Evolutionary conservation across 2,329 filamentous ascomycete genomes (phyloP).

Genomic region (Gyromitra esculenta): DNA sequence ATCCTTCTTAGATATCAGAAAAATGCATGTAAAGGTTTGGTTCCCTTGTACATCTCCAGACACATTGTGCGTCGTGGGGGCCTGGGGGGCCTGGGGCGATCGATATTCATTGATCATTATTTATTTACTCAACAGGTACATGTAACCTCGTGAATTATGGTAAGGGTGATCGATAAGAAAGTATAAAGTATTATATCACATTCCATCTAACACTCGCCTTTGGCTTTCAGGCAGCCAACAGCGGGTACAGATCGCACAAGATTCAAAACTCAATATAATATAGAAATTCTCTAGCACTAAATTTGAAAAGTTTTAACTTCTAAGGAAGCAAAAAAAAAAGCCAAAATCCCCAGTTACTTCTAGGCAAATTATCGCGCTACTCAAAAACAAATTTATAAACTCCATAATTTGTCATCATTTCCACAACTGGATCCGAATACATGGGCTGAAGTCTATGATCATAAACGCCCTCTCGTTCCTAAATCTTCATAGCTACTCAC

Average conservation of each 20-base stretch:
- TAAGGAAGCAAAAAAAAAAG: neutral
- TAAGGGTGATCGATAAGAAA: neutral
- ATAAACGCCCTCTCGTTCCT: conserved; percentile 31
- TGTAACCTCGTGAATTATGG: too few species aligned
- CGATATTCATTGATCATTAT: too few species aligned
- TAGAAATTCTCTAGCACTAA: neutral
- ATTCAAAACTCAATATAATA: neutral
- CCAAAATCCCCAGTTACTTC: neutral
- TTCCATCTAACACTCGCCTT: too few species aligned
- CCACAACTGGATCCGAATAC: neutral
- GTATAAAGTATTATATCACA: too few species aligned
- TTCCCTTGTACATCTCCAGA: neutral
- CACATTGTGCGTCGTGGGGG: too few species aligned
- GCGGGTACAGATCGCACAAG: neutral
- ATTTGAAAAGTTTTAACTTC: neutral
- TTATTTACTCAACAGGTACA: too few species aligned
- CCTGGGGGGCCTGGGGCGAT: too few species aligned
- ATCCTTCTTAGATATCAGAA: neutral
- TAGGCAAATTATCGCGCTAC: neutral
- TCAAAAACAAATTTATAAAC: neutral
- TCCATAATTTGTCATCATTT: neutral
- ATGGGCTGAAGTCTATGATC: neutral
- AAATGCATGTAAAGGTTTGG: neutral
- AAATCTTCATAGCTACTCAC: conserved; percentile 70
- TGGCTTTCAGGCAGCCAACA: too few species aligned